Percentiles rank a stretch among this genome's conserved stretches.
These are phyloP conservation scores for Drechslerella stenobrocha DNA, from an alignment of 2,329 filamentous ascomycete genomes.

Conservation along the genomic window DNA sequence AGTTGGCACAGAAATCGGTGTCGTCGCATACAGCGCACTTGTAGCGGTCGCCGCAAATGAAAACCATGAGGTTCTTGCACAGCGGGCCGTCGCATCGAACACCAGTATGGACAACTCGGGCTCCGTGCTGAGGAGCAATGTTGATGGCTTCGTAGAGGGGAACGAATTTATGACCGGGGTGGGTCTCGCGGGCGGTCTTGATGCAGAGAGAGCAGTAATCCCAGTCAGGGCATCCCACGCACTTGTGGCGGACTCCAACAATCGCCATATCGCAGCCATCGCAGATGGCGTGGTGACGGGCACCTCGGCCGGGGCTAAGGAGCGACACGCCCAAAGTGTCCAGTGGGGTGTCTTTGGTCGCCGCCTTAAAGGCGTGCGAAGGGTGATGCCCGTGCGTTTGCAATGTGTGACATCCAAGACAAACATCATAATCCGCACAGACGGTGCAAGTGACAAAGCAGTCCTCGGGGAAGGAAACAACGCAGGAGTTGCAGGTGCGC, in stretches of 20 bases:
- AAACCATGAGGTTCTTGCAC: slow-evolving; percentile 66
- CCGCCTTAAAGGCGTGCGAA: slow-evolving; percentile 75
- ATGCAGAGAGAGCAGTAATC: slow-evolving; percentile 84
- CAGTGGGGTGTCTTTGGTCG: slow-evolving; percentile 66
- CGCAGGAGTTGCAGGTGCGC: slow-evolving; percentile 71
- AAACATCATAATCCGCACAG: slow-evolving; percentile 92
- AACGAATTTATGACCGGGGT: slow-evolving; percentile 84
- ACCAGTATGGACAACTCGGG: slow-evolving; percentile 69
- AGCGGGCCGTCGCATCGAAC: slow-evolving; percentile 95
- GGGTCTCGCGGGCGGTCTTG: slow-evolving; percentile 66
- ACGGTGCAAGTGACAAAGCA: slow-evolving; percentile 81
- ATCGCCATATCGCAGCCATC: slow-evolving; percentile 92
- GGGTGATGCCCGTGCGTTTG: slow-evolving; percentile 89
- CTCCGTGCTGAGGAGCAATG: slow-evolving; percentile 56
- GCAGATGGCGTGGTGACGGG: slow-evolving; percentile 83
- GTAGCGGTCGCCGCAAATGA: slow-evolving; percentile 84
- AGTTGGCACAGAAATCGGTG: slow-evolving; percentile 90
- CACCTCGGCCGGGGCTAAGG: slow-evolving; percentile 77
- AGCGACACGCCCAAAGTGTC: slow-evolving; percentile 66
- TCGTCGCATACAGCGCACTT: slow-evolving; percentile 97
- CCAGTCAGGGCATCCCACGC: slow-evolving; percentile 94
- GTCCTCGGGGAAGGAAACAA: slow-evolving; percentile 65
- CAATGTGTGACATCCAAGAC: slow-evolving; percentile 74
- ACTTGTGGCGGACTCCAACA: slow-evolving; percentile 90
- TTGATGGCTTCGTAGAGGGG: slow-evolving; percentile 72